Evolutionary conservation across 306 rosid species (phyloP).

Genomic region (Senna tora): DNA sequence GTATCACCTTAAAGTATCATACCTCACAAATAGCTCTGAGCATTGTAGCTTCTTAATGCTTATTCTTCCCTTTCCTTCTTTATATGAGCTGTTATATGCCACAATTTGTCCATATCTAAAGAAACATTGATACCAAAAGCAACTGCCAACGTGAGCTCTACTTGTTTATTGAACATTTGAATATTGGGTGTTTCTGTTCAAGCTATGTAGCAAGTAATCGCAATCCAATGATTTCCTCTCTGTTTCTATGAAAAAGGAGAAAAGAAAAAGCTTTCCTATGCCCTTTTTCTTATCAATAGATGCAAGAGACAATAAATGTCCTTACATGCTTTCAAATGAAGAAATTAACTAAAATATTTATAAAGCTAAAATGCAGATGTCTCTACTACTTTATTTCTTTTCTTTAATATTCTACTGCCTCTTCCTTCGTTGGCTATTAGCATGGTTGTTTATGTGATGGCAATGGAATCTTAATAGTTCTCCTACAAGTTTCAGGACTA

Average conservation of each 20-base stretch:
- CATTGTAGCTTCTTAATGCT: background rate
- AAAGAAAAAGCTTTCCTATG: too few species aligned
- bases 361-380: constrained; percentile 1
- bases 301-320: background rate
- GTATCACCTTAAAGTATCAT: background rate
- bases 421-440: background rate
- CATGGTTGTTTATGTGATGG: background rate
- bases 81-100: background rate
- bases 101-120: background rate
- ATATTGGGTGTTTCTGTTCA: background rate
- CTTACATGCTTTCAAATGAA: background rate
- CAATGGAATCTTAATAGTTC: background rate
- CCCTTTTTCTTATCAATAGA: background rate
- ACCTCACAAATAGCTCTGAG: background rate
- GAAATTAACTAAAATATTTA: background rate
- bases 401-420: background rate
- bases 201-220: background rate
- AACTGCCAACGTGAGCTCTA: background rate
- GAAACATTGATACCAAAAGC: background rate
- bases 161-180: background rate
- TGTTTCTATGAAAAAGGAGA: background rate
- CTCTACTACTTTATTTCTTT: too few species aligned
- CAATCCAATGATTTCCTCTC: background rate
- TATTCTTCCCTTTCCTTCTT: background rate
- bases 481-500: background rate